phyloP scores from a whole-genome alignment of 257 asterid species.

The Nicotiana sylvestris region DNA sequence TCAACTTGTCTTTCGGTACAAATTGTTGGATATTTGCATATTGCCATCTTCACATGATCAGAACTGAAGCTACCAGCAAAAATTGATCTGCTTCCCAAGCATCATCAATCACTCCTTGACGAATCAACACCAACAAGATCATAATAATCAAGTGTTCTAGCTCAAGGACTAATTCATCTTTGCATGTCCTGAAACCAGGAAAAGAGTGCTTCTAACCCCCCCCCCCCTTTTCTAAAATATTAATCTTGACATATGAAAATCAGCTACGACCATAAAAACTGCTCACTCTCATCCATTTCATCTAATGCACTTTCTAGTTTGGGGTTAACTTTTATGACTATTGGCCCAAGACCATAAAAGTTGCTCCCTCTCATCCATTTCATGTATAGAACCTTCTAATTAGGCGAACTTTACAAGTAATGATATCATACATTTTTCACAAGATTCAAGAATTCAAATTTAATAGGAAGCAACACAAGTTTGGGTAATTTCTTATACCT shows the following conservation, averaged over 20 bases:
- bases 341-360: background rate
- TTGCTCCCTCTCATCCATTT: background rate
- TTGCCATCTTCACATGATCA: background rate
- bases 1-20: background rate
- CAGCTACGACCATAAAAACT: no score
- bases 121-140: background rate
- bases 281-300: no score
- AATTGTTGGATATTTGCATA: background rate
- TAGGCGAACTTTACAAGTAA: background rate
- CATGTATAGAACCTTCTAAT: background rate
- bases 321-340: background rate
- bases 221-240: background rate
- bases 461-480: background rate
- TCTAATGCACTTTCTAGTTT: no score
- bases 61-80: background rate
- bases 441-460: background rate
- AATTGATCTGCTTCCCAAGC: background rate
- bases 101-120: background rate
- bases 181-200: background rate
- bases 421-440: background rate
- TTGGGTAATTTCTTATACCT: conserved; percentile 35
- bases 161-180: background rate
- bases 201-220: background rate
- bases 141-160: no score
- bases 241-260: background rate